Percentiles rank a stretch among this genome's conserved stretches.
phyloP scores from a whole-genome alignment of 2,329 filamentous ascomycete genomes.

The Alternaria hordeiaustralica region DNA sequence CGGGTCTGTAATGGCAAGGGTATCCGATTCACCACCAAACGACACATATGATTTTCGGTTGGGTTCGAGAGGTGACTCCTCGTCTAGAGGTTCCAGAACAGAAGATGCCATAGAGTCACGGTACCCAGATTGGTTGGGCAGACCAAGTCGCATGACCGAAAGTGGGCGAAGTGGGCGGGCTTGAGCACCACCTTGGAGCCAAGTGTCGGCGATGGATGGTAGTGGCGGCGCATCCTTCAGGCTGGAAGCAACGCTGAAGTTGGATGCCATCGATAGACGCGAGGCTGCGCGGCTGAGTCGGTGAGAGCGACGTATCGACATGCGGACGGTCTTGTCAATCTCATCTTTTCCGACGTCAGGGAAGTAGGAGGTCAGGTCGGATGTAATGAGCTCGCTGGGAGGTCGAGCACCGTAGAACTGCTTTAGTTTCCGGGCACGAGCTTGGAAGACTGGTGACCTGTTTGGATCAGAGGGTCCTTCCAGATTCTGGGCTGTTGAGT shows the following conservation, averaged over 20 bases:
- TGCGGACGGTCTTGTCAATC: slow-evolving; percentile 92
- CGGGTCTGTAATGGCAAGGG: slow-evolving; percentile 76
- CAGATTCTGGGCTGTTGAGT: slow-evolving; percentile 57
- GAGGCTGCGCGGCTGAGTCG: slow-evolving; percentile 92
- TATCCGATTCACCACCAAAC: slow-evolving; percentile 73
- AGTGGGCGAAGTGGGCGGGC: slow-evolving; percentile 62
- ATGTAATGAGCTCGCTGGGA: slow-evolving; percentile 95
- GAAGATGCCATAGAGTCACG: slow-evolving; percentile 90
- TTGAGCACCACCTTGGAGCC: slow-evolving; percentile 68
- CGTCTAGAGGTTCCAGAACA: slow-evolving; percentile 85
- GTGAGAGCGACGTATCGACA: slow-evolving; percentile 89
- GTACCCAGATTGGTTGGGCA: slow-evolving; percentile 67
- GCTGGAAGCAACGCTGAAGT: slow-evolving; percentile 89
- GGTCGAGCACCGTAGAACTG: slow-evolving; percentile 92
- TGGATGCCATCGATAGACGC: slow-evolving; percentile 91
- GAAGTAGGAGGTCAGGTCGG: slow-evolving; percentile 96
- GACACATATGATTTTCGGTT: slow-evolving; percentile 97
- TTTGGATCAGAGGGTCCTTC: slow-evolving; percentile 46
- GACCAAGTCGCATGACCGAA: slow-evolving; percentile 65
- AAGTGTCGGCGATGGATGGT: slow-evolving; percentile 92
- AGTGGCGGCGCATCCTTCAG: slow-evolving; percentile 92
- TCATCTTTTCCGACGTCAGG: slow-evolving; percentile 92
- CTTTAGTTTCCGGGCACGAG: slow-evolving; percentile 64
- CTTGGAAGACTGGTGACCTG: slow-evolving; percentile 47
- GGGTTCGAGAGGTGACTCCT: slow-evolving; percentile 85